Base-by-base conservation (phyloP, 352 stramenopile genomes). In the Globisporangium parvum region DNA sequence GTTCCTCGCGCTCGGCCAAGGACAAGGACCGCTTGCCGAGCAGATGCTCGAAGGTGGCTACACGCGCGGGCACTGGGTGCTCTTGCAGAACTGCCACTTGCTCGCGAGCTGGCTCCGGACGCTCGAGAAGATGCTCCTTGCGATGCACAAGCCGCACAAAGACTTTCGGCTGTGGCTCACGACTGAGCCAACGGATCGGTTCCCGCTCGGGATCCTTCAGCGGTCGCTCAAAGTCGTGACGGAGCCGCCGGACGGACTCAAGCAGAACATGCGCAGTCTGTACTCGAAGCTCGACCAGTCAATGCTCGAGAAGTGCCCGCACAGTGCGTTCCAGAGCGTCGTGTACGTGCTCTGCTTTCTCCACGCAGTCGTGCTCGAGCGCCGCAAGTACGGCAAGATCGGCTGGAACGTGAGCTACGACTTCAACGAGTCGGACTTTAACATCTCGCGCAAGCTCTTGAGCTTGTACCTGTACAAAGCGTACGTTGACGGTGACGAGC, bases 321-420 rank as follows among this genome's bases (percentile, higher is more conserved):
- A 98, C 55, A 61, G 70, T 37, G 92, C 91, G 6, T 98, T 98
- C 72, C 77, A 78, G 8, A 88, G 89, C n/a, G 85, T 97, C 12
- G 78, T 98, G 3, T 98, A 98, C 59, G 92, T 98, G 23, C 65
- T 98, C n/a, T 96, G 89, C 45, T 98, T 98, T 63, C 60, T 98
- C 37, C 95, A 98, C 55, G 95, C 94, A 0, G 95, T 98, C 8
- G 90, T 98, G 24, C 75, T 98, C 20, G 95, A 98, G 72, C 79
- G 95, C 4, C 77, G 93, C 41, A 98, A 98, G 66, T 98, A 98
- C 55, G 95, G 94, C 51, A 98, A 98, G 66, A 98, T 98, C 59
- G 95, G 95, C 35, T 98, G 92, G 89, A 98, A 98, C 58, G 93
- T 98, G 20, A 92, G 81, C 65, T 98, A 98, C 69, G 95, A 98